Percentiles rank a stretch among this genome's conserved stretches.
phyloP scores from a whole-genome alignment of 2,329 filamentous ascomycete species.

The Cercospora citrullina region DNA sequence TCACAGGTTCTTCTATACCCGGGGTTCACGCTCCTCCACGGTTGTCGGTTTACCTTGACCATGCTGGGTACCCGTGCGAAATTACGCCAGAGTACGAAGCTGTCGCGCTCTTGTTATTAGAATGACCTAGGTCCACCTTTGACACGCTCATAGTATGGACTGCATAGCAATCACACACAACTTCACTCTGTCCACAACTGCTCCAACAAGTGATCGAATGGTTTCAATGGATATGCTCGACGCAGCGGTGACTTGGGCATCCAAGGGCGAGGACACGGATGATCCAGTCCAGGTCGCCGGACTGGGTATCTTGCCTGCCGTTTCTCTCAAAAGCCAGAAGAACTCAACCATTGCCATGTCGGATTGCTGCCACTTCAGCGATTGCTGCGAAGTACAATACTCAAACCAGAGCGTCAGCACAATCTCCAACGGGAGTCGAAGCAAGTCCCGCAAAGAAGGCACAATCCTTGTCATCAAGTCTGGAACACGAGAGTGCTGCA shows the following conservation, averaged over 20 bases:
- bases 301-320: slow-evolving; percentile 18
- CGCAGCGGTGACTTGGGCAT: slow-evolving; percentile 14
- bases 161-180: neutral
- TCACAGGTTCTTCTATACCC: neutral
- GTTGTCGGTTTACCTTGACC: neutral
- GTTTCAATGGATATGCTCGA: slow-evolving; percentile 14
- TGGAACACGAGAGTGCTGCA: neutral
- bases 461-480: slow-evolving; percentile 11
- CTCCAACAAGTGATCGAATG: neutral
- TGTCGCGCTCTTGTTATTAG: slow-evolving; percentile 3
- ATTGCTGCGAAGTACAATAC: slow-evolving; percentile 14
- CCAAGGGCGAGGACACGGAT: slow-evolving; percentile 9
- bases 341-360: slow-evolving; percentile 18
- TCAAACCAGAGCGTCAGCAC: slow-evolving; percentile 4
- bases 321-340: slow-evolving; percentile 13
- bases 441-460: slow-evolving; percentile 17
- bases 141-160: neutral
- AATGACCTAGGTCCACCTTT: neutral
- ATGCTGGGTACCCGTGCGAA: slow-evolving; percentile 10
- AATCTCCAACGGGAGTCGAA: slow-evolving; percentile 5
- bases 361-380: slow-evolving; percentile 16
- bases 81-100: slow-evolving; percentile 10
- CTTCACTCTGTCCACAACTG: neutral
- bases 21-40: slow-evolving; percentile 4
- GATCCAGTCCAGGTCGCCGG: slow-evolving; percentile 20